phyloP scores from a whole-genome alignment of 108 stramenopile genomes.

The Mediolabrus comicus region DNA sequence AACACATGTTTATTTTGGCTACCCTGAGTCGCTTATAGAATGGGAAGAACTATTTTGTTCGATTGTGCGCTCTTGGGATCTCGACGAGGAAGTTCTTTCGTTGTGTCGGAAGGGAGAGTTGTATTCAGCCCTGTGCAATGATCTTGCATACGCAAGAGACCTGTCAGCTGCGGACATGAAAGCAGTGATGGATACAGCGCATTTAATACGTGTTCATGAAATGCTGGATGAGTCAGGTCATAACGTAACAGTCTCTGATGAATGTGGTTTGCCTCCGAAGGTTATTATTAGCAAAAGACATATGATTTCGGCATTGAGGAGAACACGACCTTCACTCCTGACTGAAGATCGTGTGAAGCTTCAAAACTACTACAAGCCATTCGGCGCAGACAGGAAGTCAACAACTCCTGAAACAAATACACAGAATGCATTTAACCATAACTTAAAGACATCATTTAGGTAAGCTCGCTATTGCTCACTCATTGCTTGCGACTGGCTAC shows the following conservation, averaged over 20 bases:
- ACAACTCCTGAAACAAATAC: background rate
- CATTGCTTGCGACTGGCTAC: no score
- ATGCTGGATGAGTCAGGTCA: slow-evolving; percentile 11
- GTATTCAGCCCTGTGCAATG: slow-evolving; percentile 20
- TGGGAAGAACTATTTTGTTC: slow-evolving; percentile 63
- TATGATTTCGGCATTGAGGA: slow-evolving; percentile 32
- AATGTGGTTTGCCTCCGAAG: background rate
- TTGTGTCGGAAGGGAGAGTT: slow-evolving; percentile 20
- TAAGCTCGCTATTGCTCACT: no score
- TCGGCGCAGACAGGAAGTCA: background rate
- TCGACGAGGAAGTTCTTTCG: slow-evolving; percentile 41
- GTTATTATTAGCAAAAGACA: slow-evolving; percentile 25
- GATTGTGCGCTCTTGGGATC: slow-evolving; percentile 45
- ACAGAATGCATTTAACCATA: background rate
- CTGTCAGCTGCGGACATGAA: slow-evolving; percentile 82
- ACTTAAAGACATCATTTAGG: slow-evolving; percentile 24
- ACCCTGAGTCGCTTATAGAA: slow-evolving; percentile 61
- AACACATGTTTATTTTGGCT: slow-evolving; percentile 86
- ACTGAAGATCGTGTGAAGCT: slow-evolving; percentile 16
- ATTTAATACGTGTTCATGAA: slow-evolving; percentile 70
- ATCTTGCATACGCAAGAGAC: slow-evolving; percentile 21
- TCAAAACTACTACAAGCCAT: slow-evolving; percentile 19
- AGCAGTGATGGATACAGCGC: slow-evolving; percentile 77
- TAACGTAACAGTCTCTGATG: background rate
- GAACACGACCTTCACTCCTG: slow-evolving; percentile 37